These are phyloP conservation scores for Populus nigra DNA, from an alignment of 345 rosid species.

Conservation along the genomic window DNA sequence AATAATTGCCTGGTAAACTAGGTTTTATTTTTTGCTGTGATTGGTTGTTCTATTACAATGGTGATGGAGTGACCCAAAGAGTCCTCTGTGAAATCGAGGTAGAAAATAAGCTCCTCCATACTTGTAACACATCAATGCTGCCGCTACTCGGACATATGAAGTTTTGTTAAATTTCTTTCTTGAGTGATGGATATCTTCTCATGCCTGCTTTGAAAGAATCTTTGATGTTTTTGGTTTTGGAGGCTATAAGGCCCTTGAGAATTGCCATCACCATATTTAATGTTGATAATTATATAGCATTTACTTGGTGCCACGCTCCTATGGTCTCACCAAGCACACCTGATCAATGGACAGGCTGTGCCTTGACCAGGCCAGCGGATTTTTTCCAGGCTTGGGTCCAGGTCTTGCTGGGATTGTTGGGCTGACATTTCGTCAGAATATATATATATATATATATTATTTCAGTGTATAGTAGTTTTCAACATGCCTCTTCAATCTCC, in stretches of 20 bases:
- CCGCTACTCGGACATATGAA: neutral
- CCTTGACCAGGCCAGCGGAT: too few species aligned
- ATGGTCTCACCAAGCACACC: too few species aligned
- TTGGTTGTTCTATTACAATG: conserved; percentile 24
- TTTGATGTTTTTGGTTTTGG: neutral
- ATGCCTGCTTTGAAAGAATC: neutral
- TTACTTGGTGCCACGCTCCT: neutral
- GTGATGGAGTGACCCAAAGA: conserved; percentile 29
- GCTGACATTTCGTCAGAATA: too few species aligned
- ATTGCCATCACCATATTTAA: neutral
- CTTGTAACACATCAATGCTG: neutral
- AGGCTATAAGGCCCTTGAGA: neutral
- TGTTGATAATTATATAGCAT: neutral
- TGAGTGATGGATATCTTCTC: conserved; percentile 4
- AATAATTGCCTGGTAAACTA: conserved; percentile 34
- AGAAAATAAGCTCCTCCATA: conserved; percentile 41
- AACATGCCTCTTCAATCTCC: too few species aligned
- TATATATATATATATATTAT: too few species aligned
- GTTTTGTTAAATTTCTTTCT: conserved; percentile 23
- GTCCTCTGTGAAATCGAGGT: conserved; percentile 24
- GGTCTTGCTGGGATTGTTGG: too few species aligned
- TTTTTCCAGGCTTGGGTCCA: too few species aligned
- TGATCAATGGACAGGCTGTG: too few species aligned
- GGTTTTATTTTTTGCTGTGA: conserved; percentile 18
- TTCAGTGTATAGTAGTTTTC: too few species aligned